Conservation (phyloP, 805 yeast genomes). For the Zygoascus tannicola region DNA sequence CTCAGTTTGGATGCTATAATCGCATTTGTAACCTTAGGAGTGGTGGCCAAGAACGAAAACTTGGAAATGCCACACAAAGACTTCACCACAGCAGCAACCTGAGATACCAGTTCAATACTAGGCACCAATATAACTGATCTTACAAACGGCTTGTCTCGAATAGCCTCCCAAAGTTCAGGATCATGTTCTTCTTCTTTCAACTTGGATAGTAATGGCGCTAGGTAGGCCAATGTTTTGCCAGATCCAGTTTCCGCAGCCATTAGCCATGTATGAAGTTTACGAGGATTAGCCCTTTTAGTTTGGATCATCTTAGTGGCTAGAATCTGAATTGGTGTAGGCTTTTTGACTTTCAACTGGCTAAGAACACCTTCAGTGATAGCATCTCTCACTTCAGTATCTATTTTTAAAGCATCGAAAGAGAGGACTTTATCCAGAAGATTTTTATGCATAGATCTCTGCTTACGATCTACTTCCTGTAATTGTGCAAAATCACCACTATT, state of each 20-base stretch:
- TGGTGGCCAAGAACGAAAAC: constrained; percentile 5
- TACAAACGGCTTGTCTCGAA: constrained; percentile 36
- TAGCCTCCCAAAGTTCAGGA: constrained; percentile 27
- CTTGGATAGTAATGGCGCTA: constrained; percentile 65
- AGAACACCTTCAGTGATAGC: constrained; percentile 48
- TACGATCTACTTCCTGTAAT: constrained; percentile 19
- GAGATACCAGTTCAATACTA: constrained; percentile 79
- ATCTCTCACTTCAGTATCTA: constrained; percentile 57
- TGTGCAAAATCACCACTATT: constrained; percentile 19
- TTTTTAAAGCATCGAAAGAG: constrained; percentile 55
- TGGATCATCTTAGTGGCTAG: constrained; percentile 57
- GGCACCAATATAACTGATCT: constrained; percentile 77
- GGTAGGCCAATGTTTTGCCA: constrained; percentile 90
- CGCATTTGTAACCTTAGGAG: neutral
- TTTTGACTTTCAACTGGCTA: constrained; percentile 19
- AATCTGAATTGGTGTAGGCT: constrained; percentile 75
- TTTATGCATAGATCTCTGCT: constrained; percentile 23
- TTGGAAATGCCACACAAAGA: constrained; percentile 9
- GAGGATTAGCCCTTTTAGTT: constrained; percentile 22
- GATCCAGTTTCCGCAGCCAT: constrained; percentile 96
- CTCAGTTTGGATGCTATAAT: constrained; percentile 6
- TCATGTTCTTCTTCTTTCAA: constrained; percentile 46
- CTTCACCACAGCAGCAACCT: constrained; percentile 44
- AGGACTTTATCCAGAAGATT: constrained; percentile 43
- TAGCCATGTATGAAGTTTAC: constrained; percentile 48